Percentiles rank a stretch among this genome's conserved stretches.
These are phyloP conservation scores for Peterozyma xylosa DNA, from an alignment of 805 yeast species.

Conservation along the genomic window DNA sequence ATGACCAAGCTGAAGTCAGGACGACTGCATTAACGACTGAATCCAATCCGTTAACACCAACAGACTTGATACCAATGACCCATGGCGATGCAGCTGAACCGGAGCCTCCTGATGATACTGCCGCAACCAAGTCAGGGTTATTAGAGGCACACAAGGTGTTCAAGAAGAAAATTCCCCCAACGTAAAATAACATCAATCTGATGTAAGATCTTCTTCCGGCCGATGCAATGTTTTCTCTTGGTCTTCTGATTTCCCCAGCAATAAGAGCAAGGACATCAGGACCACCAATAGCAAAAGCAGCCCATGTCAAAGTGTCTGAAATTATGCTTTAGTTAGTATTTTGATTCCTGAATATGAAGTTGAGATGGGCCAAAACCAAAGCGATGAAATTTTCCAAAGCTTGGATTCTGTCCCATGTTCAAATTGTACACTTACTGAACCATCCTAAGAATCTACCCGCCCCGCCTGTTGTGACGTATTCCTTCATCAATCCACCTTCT, in stretches of 20 bases:
- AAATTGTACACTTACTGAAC: too few species aligned
- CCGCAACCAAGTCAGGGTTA: conserved; percentile 27
- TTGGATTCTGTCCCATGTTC: too few species aligned
- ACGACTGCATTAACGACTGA: conserved; percentile 36
- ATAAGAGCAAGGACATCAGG: conserved; percentile 42
- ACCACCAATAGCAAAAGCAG: conserved; percentile 37
- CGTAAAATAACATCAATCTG: conserved; percentile 34
- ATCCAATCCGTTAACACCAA: conserved; percentile 34
- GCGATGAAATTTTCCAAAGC: too few species aligned
- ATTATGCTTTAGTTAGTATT: conserved; percentile 2
- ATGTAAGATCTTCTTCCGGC: conserved; percentile 40
- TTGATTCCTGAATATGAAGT: too few species aligned
- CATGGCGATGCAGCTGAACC: conserved; percentile 45
- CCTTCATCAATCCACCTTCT: conserved; percentile 29
- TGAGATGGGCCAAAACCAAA: too few species aligned
- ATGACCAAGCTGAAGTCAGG: conserved; percentile 37
- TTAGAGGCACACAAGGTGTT: conserved; percentile 36
- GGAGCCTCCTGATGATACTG: conserved; percentile 25
- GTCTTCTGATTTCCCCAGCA: conserved; percentile 41
- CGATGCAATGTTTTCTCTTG: conserved; percentile 37
- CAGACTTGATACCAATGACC: conserved; percentile 39
- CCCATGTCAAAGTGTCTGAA: conserved; percentile 31
- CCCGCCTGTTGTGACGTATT: conserved; percentile 30
- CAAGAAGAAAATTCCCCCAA: conserved; percentile 40
- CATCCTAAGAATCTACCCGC: conserved; percentile 40